A percentile compares a stretch with the other conserved stretches of the same genome.
Conservation (phyloP, 108 stramenopile species). For the Mediolabrus comicus region DNA sequence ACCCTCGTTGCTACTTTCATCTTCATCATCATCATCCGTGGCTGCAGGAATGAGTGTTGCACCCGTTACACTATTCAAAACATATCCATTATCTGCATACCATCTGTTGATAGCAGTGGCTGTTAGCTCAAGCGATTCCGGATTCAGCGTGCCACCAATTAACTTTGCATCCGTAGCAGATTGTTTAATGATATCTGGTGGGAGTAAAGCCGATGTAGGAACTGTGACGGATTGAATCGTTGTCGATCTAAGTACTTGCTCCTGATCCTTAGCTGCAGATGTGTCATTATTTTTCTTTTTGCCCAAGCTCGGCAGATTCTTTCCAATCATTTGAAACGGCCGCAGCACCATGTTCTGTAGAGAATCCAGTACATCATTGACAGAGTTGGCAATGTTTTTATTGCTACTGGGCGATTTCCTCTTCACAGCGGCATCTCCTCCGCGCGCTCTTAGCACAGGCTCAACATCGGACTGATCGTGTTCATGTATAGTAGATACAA, state of each 20-base stretch:
- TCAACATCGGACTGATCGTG: background rate
- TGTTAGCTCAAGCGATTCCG: conserved; percentile 64
- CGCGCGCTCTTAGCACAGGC: background rate
- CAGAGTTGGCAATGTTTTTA: background rate
- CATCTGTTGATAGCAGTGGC: conserved; percentile 60
- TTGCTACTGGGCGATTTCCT: background rate
- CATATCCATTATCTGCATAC: conserved; percentile 75
- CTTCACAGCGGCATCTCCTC: conserved; percentile 1
- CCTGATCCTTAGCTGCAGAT: conserved; percentile 2
- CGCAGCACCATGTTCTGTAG: conserved; percentile 2
- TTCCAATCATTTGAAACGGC: conserved; percentile 9
- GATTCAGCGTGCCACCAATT: conserved; percentile 58
- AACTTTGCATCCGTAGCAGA: conserved; percentile 65
- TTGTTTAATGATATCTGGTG: conserved; percentile 55
- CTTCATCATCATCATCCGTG: conserved; percentile 36
- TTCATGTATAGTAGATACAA: background rate
- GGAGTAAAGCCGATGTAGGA: conserved; percentile 67
- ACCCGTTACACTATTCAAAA: conserved; percentile 72
- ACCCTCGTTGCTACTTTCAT: conserved; percentile 52
- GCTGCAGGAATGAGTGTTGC: conserved; percentile 63
- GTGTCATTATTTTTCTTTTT: background rate
- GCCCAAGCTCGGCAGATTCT: background rate
- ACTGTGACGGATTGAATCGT: conserved; percentile 36
- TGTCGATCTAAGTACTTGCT: conserved; percentile 29
- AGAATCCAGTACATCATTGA: conserved; percentile 13